Conservation (phyloP, 352 stramenopile species). For the Elongisporangium undulatum region DNA sequence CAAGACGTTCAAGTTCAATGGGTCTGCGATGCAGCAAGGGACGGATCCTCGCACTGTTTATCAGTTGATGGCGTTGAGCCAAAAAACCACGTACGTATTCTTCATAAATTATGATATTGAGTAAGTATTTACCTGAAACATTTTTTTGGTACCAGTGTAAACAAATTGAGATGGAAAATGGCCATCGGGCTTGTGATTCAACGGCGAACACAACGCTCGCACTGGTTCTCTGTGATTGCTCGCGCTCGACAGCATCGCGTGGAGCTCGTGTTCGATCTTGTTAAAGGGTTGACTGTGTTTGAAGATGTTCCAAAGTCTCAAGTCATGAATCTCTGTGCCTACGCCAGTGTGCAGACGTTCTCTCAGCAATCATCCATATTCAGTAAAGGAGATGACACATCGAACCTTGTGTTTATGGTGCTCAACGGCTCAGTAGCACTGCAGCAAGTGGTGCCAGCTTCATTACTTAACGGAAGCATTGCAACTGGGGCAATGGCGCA, state of each 20-base stretch:
- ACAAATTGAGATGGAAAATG: slow-evolving; percentile 25
- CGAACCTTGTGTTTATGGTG: slow-evolving; percentile 33
- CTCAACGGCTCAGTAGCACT: slow-evolving; percentile 27
- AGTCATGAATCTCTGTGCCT: slow-evolving; percentile 23
- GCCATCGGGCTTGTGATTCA: slow-evolving; percentile 33
- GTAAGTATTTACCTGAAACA: slow-evolving; percentile 1
- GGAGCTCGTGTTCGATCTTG: slow-evolving; percentile 28
- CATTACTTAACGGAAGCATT: slow-evolving; percentile 1
- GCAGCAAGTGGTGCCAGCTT: slow-evolving; percentile 18
- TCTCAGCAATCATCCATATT: slow-evolving; percentile 24
- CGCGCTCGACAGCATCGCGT: slow-evolving; percentile 27
- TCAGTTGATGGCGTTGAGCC: background rate
- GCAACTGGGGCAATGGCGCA: slow-evolving; percentile 1
- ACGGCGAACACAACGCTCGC: slow-evolving; percentile 20
- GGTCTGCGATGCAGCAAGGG: background rate
- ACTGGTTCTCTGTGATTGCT: slow-evolving; percentile 25
- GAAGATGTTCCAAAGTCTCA: slow-evolving; percentile 14
- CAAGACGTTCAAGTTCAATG: background rate
- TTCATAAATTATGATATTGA: background rate
- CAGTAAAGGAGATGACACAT: slow-evolving; percentile 15
- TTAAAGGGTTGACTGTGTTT: slow-evolving; percentile 24
- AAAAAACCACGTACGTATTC: background rate
- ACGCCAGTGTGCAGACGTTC: slow-evolving; percentile 24
- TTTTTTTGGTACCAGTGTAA: slow-evolving; percentile 6
- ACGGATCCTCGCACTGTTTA: background rate